Evolutionary conservation across 345 rosid genomes (phyloP), one percentile per base, ranked within the genome.

Genomic region (Cardamine occulta): DNA sequence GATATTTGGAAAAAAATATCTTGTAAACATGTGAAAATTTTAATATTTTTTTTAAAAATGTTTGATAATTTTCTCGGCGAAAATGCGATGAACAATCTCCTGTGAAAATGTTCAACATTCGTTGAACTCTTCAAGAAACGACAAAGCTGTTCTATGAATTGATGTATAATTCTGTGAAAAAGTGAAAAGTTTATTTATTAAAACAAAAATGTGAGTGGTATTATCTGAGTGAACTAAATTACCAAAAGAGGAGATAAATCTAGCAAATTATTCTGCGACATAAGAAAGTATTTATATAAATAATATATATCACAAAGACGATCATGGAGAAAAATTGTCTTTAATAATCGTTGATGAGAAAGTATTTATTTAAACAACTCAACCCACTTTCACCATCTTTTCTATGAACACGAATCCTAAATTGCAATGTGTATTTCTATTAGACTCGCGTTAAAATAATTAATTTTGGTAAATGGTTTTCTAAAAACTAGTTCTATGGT

Each of bases 311-410:
- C 49, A 15, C 5, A 44, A 44, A 15, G 49, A 44, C 18, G 8
- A 44, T 44, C 49, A 44, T 44, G 49, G 49, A 44, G 49, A n/a
- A 44, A 44, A 14, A 3, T 31, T 14, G 60, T 28, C 32, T 28
- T 24, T 28, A n/a, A n/a, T n/a, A n/a, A n/a, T n/a, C n/a, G n/a
- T n/a, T n/a, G n/a, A n/a, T n/a, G n/a, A n/a, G n/a, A n/a, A n/a
- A n/a, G n/a, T n/a, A n/a, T n/a, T n/a, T n/a, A n/a, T n/a, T n/a
- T n/a, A 14, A 28, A 28, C 12, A 14, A n/a, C 37, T 28, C 37
- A 55, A 55, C 37, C 60, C 35, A 28, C 60, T 55, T 54, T 28
- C 60, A 55, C 37, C 12, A 4, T 55, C 37, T 55, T 28, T 28
- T 32, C 35, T 8, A 28, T 29, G 37, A 15, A 8, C 9, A 45